These are phyloP conservation scores for Lipomyces lipofer DNA, from an alignment of 805 yeast genomes.

Conservation along the genomic window DNA sequence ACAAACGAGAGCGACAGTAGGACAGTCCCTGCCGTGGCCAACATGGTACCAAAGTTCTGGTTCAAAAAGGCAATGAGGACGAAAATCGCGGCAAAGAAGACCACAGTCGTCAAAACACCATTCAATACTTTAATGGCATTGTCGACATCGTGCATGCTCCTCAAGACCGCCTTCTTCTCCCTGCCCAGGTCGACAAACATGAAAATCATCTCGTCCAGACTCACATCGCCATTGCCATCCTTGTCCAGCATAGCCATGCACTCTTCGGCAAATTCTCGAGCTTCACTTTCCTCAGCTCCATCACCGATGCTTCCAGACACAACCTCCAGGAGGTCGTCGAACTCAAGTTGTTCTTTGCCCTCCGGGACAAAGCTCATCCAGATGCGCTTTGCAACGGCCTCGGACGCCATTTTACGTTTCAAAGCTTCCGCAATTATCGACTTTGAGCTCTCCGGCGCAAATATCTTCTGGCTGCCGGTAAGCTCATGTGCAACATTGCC, in stretches of 20 bases:
- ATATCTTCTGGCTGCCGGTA: not conserved
- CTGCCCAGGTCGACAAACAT: slow-evolving; percentile 39
- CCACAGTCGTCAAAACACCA: slow-evolving; percentile 40
- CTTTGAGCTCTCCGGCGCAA: slow-evolving; percentile 1
- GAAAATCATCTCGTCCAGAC: slow-evolving; percentile 41
- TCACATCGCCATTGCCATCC: slow-evolving; percentile 42
- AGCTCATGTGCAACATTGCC: slow-evolving; percentile 9
- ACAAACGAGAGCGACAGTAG: slow-evolving; percentile 44
- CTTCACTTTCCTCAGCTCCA: slow-evolving; percentile 5
- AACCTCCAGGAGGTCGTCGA: slow-evolving; percentile 40
- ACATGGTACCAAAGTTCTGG: slow-evolving; percentile 43
- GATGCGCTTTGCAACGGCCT: slow-evolving; percentile 42
- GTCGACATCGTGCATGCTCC: slow-evolving; percentile 44
- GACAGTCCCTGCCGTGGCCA: slow-evolving; percentile 46
- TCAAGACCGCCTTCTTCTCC: slow-evolving; percentile 41
- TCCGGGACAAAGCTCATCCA: slow-evolving; percentile 47
- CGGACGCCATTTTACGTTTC: slow-evolving; percentile 34
- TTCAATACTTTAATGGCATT: slow-evolving; percentile 44
- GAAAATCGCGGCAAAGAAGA: slow-evolving; percentile 39
- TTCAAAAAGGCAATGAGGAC: slow-evolving; percentile 46
- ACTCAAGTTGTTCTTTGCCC: slow-evolving; percentile 38
- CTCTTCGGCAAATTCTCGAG: slow-evolving; percentile 5
- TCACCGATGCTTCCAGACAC: not conserved
- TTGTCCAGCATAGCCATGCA: slow-evolving; percentile 37
- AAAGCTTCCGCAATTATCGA: slow-evolving; percentile 40